Conservation (phyloP, 768 basidiomycete species). For the Lanmaoa rubissima region DNA sequence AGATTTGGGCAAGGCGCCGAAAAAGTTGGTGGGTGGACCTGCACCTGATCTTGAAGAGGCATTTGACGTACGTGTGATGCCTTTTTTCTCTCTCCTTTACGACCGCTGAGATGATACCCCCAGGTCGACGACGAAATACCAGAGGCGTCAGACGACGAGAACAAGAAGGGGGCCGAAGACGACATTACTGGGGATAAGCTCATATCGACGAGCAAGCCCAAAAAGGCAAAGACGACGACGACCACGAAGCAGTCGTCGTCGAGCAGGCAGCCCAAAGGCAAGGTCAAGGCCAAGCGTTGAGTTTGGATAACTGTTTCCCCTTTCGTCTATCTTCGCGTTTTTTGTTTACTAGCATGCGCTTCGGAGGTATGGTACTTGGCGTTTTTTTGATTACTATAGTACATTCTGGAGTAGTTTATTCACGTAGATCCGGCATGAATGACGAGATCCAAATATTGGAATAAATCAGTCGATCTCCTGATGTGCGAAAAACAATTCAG, state of each 20-base stretch:
- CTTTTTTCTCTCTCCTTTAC: not conserved
- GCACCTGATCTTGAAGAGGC: conserved; percentile 92
- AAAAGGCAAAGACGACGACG: conserved; percentile 12
- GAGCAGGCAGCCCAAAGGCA: conserved; percentile 20
- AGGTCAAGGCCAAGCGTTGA: conserved; percentile 20
- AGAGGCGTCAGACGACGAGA: conserved; percentile 52
- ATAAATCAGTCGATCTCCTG: too few species aligned
- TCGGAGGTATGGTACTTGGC: not conserved
- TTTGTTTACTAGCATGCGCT: not conserved
- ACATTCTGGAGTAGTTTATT: not conserved
- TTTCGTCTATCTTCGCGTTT: not conserved
- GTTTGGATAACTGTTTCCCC: not conserved
- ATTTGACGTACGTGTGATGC: conserved; percentile 57
- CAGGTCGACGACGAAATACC: conserved; percentile 46
- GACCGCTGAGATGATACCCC: conserved; percentile 1
- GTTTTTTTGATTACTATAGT: not conserved
- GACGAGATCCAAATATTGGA: too few species aligned
- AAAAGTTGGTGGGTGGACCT: conserved; percentile 73
- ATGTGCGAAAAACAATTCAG: too few species aligned
- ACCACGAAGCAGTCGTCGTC: not conserved
- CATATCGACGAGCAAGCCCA: conserved; percentile 53
- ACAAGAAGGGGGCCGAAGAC: conserved; percentile 29
- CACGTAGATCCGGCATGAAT: not conserved
- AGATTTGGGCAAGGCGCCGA: conserved; percentile 74
- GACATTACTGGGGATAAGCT: conserved; percentile 57